These are phyloP conservation scores for Knufia fluminis DNA, from an alignment of 2,329 filamentous ascomycete species.

Conservation along the genomic window DNA sequence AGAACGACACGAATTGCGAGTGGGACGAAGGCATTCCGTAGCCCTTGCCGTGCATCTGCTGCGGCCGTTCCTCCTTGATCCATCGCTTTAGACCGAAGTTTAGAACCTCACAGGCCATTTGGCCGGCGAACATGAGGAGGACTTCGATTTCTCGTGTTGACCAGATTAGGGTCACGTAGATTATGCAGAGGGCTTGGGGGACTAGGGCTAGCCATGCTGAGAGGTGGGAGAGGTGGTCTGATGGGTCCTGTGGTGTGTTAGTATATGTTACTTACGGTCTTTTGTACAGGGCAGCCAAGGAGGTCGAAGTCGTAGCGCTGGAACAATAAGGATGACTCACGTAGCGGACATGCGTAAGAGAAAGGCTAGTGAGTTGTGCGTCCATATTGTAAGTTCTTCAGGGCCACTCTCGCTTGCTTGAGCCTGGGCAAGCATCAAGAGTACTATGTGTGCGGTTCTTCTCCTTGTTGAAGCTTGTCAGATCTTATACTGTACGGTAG, in stretches of 20 bases:
- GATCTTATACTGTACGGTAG: no score
- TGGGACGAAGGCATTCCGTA: conserved; percentile 98
- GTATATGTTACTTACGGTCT: no score
- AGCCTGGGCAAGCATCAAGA: no score
- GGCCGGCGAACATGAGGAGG: conserved; percentile 78
- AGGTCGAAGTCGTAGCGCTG: no score
- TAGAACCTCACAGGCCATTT: conserved; percentile 80
- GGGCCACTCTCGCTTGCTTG: no score
- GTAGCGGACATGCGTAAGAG: conserved; percentile 93
- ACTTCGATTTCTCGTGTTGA: conserved; percentile 86
- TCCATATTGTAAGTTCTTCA: conserved; percentile 12
- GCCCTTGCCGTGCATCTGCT: conserved; percentile 72
- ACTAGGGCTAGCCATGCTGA: conserved; percentile 92
- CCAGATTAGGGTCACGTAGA: conserved; percentile 85
- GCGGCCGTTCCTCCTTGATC: conserved; percentile 85
- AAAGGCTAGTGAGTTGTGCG: conserved; percentile 66
- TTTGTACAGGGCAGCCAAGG: no score
- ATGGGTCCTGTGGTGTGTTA: conserved; percentile 68
- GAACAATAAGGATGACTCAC: conserved; percentile 51
- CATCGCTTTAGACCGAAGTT: conserved; percentile 85
- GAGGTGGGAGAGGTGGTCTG: conserved; percentile 72
- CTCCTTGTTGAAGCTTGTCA: neutral
- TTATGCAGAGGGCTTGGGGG: conserved; percentile 80
- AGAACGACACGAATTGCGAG: conserved; percentile 89
- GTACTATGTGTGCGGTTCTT: no score